Conservation (phyloP, 202 grass and related monocot species). For the Zoysia matrella region DNA sequence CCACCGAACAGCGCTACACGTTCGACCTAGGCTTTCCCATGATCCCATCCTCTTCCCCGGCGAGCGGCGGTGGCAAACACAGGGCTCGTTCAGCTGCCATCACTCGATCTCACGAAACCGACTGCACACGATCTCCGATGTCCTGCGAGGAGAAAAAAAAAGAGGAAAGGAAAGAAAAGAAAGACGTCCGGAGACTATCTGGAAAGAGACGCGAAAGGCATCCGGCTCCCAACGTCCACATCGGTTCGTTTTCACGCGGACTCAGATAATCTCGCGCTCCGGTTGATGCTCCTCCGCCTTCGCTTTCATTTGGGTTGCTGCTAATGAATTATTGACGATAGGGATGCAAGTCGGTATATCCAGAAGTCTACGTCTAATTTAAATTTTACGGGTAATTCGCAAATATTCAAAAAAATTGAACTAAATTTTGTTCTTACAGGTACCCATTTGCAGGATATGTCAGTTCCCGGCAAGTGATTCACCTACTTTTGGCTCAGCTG, state of each 20-base stretch:
- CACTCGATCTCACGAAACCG: neutral
- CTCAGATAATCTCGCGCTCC: neutral
- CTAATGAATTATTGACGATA: neutral
- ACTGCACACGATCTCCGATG: neutral
- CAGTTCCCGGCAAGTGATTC: no score
- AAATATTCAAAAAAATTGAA: neutral
- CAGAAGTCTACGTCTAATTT: neutral
- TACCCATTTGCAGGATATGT: no score
- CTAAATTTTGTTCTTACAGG: neutral
- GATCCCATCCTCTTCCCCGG: neutral
- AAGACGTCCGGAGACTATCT: conserved; percentile 7
- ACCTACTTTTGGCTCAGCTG: neutral
- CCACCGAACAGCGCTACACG: neutral
- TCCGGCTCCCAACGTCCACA: neutral
- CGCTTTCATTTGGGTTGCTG: neutral
- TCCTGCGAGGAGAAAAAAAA: no score
- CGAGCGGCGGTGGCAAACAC: neutral
- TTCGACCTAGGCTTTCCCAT: neutral
- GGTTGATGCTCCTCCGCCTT: neutral
- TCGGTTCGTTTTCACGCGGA: conserved; percentile 29
- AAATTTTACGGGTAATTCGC: no score
- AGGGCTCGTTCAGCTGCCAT: neutral
- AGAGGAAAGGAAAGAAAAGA: neutral
- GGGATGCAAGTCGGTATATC: neutral
- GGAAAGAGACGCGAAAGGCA: conserved; percentile 27